Base-by-base conservation (phyloP, 352 stramenopile genomes). In the Phytophthora podocarpi region DNA sequence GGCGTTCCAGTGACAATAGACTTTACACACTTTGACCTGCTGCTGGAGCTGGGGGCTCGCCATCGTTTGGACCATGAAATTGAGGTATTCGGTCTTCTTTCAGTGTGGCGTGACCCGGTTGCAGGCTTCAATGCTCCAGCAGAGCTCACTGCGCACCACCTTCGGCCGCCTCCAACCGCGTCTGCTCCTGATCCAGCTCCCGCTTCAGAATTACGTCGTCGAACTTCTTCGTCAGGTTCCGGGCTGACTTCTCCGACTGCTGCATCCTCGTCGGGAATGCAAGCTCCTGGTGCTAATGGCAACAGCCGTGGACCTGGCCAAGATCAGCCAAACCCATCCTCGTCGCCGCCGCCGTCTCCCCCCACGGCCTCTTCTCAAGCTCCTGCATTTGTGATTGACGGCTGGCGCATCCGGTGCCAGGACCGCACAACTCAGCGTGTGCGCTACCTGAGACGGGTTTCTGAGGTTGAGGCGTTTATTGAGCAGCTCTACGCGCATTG, bases 51-150 rank as follows among this genome's bases (percentile, higher is more conserved):
- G 10, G 77, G 76, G 3, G 51, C 67, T 28, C 70, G 52, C 18
- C 67, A 89, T 52, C 52, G 74, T 53, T 72, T 93, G 62, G 78
- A 85, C 59, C 40, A 74, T 5, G 82, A 92, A 59, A 87, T 93
- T 26, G 83, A 93, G 35, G 68, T 93, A 2, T 93, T 93, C 46
- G 84, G 84, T 3, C 49, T 92, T 32, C 62, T 92, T 1, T 89
- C 80, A 3, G 74, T 92, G 40, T 92, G 82, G 82, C 70, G 70
- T 2, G 82, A 92, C 27, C 54, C 75, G 0, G 72, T 62, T 11
- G 69, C 85, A 45, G 80, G 82, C 18, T 92, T 92, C 48, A 80
- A 73, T 41, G 77, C 69, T 15, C 78, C 79, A 6, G 75, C 85
- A 31, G 73, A 82, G 46, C 58, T 80, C n/a, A 61, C 70, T 13